phyloP scores from a whole-genome alignment of 108 stramenopile species.

The Cyclotella atomus region DNA sequence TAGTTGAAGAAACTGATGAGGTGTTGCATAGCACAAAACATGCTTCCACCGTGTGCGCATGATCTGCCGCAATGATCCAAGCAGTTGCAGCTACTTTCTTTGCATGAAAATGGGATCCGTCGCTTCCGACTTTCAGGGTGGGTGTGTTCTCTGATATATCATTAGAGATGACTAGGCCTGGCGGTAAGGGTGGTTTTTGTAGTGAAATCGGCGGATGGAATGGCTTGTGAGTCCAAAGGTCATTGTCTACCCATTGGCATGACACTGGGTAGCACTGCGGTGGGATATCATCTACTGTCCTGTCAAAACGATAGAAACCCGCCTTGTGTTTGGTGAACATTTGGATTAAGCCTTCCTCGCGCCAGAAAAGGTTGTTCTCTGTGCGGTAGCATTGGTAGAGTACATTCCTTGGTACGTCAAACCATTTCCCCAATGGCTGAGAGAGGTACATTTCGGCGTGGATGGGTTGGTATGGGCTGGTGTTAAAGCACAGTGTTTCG shows the following conservation, averaged over 20 bases:
- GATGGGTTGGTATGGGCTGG: not conserved
- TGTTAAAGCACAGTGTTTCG: not conserved
- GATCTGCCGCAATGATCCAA: slow-evolving; percentile 1
- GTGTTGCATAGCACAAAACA: slow-evolving; percentile 3
- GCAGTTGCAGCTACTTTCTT: slow-evolving; percentile 7
- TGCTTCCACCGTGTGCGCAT: not conserved
- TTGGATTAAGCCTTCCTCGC: not conserved
- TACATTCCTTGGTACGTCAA: not conserved
- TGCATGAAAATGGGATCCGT: not conserved
- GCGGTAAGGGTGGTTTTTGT: not conserved
- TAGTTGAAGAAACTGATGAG: not conserved
- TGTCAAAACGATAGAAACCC: not conserved
- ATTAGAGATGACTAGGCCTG: not conserved
- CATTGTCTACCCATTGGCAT: not conserved
- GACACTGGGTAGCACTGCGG: not conserved
- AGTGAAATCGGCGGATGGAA: not conserved
- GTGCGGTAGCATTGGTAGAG: not conserved
- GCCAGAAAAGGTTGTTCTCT: not conserved
- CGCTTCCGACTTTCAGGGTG: slow-evolving; percentile 1
- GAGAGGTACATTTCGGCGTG: not conserved
- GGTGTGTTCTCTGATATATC: not conserved
- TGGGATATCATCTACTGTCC: not conserved
- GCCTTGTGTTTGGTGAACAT: not conserved
- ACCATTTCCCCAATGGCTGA: not conserved
- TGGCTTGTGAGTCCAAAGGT: not conserved